phyloP scores from a whole-genome alignment of 257 asterid genomes.

The Apocynum venetum region DNA sequence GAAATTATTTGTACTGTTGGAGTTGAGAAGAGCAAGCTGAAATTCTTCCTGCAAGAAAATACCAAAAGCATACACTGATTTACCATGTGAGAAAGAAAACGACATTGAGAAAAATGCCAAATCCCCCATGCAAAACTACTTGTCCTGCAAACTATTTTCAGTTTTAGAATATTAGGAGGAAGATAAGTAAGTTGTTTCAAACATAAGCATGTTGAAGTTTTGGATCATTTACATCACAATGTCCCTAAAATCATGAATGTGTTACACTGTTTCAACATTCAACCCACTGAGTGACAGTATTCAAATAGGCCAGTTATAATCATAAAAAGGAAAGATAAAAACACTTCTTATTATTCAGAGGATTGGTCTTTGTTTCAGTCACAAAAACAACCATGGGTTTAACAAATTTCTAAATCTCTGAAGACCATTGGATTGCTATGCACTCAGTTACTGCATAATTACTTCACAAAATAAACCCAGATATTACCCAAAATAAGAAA shows the following conservation, averaged over 20 bases:
- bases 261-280: not conserved
- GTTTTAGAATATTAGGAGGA: not conserved
- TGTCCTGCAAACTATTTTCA: not conserved
- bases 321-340: not conserved
- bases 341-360: not conserved
- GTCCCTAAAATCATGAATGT: not conserved
- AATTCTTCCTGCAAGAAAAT: slow-evolving; percentile 70
- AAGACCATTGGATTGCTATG: not conserved
- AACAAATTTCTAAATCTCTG: no score
- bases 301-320: not conserved
- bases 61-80: not conserved
- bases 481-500: not conserved
- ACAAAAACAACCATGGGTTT: no score
- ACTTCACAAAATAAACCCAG: not conserved
- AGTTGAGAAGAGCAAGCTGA: slow-evolving; percentile 62
- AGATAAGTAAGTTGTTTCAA: not conserved
- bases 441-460: no score
- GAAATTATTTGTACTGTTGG: slow-evolving; percentile 51
- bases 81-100: not conserved
- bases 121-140: not conserved
- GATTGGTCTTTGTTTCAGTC: not conserved
- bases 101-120: not conserved
- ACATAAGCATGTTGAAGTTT: not conserved
- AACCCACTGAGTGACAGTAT: not conserved
- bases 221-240: not conserved